Conservation (phyloP, 495 filamentous ascomycete genomes). For the Neurospora sp. region DNA sequence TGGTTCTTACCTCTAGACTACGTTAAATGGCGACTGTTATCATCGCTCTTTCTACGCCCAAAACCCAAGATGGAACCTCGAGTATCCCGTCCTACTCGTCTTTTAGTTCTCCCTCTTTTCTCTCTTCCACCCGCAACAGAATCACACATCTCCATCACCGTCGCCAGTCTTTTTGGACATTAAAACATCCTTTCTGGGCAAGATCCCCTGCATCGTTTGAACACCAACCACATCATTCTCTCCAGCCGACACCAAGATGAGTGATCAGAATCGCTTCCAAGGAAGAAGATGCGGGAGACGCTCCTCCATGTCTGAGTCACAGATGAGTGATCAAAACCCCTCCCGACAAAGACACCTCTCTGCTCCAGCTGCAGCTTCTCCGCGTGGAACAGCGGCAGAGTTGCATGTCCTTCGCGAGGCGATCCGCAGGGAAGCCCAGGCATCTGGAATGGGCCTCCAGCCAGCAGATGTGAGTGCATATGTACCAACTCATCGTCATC, state of each 20-base stretch:
- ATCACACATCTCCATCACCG: background rate
- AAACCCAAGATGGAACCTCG: background rate
- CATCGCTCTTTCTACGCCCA: background rate
- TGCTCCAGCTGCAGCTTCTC: background rate
- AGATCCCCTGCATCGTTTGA: background rate
- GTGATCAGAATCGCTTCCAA: background rate
- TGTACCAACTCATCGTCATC: background rate
- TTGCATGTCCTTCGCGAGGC: background rate
- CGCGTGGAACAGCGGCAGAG: background rate
- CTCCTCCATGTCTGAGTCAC: background rate
- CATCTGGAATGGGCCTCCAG: background rate
- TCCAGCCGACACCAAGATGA: background rate
- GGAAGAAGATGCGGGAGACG: background rate
- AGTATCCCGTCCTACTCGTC: background rate
- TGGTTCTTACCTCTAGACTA: background rate
- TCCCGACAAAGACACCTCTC: background rate
- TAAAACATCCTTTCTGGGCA: background rate
- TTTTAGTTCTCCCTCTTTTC: background rate
- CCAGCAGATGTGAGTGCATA: background rate
- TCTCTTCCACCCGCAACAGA: background rate
- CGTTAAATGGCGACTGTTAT: background rate
- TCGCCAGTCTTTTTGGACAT: background rate
- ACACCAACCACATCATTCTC: background rate
- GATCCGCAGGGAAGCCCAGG: background rate
- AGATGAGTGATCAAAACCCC: background rate